phyloP scores from a whole-genome alignment of 306 rosid species.

The Dryas octopetala region DNA sequence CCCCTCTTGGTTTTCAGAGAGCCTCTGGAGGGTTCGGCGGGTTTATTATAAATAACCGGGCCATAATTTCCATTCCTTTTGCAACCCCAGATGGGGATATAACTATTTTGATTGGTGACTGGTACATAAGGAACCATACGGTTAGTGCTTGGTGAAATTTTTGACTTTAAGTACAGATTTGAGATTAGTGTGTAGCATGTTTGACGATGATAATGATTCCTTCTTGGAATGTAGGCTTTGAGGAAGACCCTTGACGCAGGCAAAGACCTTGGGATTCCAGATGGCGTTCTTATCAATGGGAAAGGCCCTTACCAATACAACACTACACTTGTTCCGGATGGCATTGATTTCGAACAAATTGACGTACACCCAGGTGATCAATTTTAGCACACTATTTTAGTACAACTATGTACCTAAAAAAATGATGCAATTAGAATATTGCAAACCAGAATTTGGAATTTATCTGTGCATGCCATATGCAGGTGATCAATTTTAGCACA shows the following conservation, averaged over 20 bases:
- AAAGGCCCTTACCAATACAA: slow-evolving; percentile 91
- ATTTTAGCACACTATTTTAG: not conserved
- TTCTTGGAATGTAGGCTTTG: slow-evolving; percentile 62
- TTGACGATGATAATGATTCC: slow-evolving; percentile 24
- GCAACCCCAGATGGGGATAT: slow-evolving; percentile 77
- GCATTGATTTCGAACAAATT: slow-evolving; percentile 68
- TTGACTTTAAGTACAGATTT: slow-evolving; percentile 10
- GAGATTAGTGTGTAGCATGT: not conserved
- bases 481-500: slow-evolving; percentile 45
- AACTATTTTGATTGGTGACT: slow-evolving; percentile 73
- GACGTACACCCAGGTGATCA: slow-evolving; percentile 77
- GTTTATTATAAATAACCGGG: slow-evolving; percentile 64
- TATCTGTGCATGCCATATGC: slow-evolving; percentile 6
- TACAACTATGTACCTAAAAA: too few species aligned
- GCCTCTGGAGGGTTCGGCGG: slow-evolving; percentile 95
- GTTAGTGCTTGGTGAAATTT: slow-evolving; percentile 47
- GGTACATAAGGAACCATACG: slow-evolving; percentile 89
- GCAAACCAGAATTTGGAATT: not conserved
- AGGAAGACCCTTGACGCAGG: slow-evolving; percentile 80
- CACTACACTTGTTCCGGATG: slow-evolving; percentile 78
- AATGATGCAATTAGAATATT: not conserved
- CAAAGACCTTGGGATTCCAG: slow-evolving; percentile 89
- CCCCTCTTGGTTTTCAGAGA: slow-evolving; percentile 85
- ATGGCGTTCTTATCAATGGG: slow-evolving; percentile 97
- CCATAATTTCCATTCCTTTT: slow-evolving; percentile 75